Conservation (phyloP, 306 rosid species). For the Comarum palustre region DNA sequence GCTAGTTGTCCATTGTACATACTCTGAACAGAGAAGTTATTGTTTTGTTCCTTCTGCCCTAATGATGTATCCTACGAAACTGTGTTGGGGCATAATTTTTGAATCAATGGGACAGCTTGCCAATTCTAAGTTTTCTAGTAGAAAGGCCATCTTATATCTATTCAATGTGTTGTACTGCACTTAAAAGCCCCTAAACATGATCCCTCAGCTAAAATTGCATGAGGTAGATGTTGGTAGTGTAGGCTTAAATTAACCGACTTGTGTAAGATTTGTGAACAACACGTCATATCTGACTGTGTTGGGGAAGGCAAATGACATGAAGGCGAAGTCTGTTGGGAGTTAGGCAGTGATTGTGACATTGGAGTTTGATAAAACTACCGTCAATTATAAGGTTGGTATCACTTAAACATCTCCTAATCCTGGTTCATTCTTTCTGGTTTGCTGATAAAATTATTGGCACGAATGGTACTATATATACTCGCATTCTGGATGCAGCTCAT, state of each 20-base stretch:
- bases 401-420: conserved; percentile 67
- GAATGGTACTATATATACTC: conserved; percentile 45
- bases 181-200: neutral
- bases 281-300: conserved; percentile 35
- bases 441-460: conserved; percentile 35
- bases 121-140: neutral
- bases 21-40: conserved; percentile 28
- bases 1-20: conserved; percentile 52
- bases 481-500: conserved; percentile 19
- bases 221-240: conserved; percentile 30
- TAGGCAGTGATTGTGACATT: conserved; percentile 38
- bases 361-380: conserved; percentile 25
- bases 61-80: conserved; percentile 17
- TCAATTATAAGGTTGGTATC: conserved; percentile 37
- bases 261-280: conserved; percentile 27
- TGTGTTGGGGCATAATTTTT: conserved; percentile 23
- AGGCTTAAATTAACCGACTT: conserved; percentile 7
- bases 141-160: conserved; percentile 7
- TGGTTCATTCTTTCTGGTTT: conserved; percentile 56
- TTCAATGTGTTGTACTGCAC: neutral
- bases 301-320: conserved; percentile 62
- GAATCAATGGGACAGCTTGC: conserved; percentile 14
- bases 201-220: neutral
- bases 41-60: conserved; percentile 23
- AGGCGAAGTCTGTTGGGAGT: conserved; percentile 40